Evolutionary conservation across 2,329 filamentous ascomycete species (phyloP), one percentile per base, ranked within the genome.

Genomic region (Dothideomycetidae sp.): DNA sequence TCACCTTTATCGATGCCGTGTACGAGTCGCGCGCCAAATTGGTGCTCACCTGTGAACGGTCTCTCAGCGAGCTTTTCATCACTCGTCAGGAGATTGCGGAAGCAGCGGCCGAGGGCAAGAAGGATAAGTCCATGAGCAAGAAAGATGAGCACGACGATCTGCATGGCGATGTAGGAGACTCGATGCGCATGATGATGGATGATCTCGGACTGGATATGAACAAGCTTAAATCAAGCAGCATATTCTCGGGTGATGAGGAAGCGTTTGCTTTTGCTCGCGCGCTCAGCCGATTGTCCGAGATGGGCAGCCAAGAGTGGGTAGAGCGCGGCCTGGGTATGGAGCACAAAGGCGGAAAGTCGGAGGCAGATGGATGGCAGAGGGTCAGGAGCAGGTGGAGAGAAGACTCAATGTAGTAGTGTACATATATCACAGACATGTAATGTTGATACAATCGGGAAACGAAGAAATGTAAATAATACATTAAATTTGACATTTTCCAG

Each of bases 171-270:
- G 61, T 82, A 10, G 73, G 78, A 30, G 73, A 82, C 48, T 70
- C 73, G 1, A 81, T 92, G 75, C 72, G 80, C 42, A 75, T 73
- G 51, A 69, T 93, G 51, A 81, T 93, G 72, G 84, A 93, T 49
- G 83, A 93, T 53, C 60, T 94, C 32, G 84, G 84, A 28, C 72
- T 85, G 62, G 86, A 80, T 49, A 86, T 90, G 63, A 69, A 76
- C 34, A 78, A 81, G 58, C 66, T 98, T 50, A 93, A 93, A 63
- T 78, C 77, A 47, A 84, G 78, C 29, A 82, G 73, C 46, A 73
- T 96, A 28, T 98, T 98, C 57, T 81, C 79, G 1, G 90, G 90
- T 29, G 90, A 94, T 41, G 90, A 98, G 63, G 90, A 98, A 61
- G 73, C 84, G 0, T 98, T 98, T 63, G 90, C 90, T 0, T 98